Evolutionary conservation across 495 filamentous ascomycete genomes (phyloP), one percentile per base, ranked within the genome.

Genomic region (Neurospora cerealis): DNA sequence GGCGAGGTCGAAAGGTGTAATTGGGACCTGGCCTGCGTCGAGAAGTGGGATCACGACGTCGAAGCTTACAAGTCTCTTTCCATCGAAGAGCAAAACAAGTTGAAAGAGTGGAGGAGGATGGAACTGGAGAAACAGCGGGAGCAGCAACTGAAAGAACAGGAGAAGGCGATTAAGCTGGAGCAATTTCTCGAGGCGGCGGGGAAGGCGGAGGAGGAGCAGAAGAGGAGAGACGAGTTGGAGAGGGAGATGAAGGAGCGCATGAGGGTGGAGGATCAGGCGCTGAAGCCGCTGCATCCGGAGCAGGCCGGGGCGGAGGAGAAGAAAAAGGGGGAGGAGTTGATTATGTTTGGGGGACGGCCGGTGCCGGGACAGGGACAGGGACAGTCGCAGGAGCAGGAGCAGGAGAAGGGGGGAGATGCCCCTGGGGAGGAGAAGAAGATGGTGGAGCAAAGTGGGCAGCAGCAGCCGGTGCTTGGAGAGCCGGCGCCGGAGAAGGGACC

Each of bases 1-100:
- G 88, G 87, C 48, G 86, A 89, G 80, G 88, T 91, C 0, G 89
- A 91, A 75, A 77, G 81, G 72, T 90, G 89, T 76, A 89, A 90
- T 76, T 91, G 88, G 88, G 83, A 88, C 69, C 75, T 77, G 39
- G 85, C 86, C 5, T 90, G 89, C 72, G 86, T 90, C 2, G 74
- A 75, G 32, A 78, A 83, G 71, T 90, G 88, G 88, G 87, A 89
- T 74, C 78, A 78, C 36, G 82, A 88, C 75, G 84, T 84, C 0
- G 83, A 82, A 10, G 79, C 79, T 17, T 88, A 85, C 78, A 81
- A 83, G 69, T 75, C 78, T 8, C 78, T 88, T 24, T 75, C 81
- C 1, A 74, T 76, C 5, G 84, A 86, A 46, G 84, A 87, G 44
- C 83, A 88, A 75, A 78, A 81, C 46, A 78, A 79, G 69, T 79